phyloP scores from a whole-genome alignment of 2,329 filamentous ascomycete genomes.

The Tolypocladium amazonense region DNA sequence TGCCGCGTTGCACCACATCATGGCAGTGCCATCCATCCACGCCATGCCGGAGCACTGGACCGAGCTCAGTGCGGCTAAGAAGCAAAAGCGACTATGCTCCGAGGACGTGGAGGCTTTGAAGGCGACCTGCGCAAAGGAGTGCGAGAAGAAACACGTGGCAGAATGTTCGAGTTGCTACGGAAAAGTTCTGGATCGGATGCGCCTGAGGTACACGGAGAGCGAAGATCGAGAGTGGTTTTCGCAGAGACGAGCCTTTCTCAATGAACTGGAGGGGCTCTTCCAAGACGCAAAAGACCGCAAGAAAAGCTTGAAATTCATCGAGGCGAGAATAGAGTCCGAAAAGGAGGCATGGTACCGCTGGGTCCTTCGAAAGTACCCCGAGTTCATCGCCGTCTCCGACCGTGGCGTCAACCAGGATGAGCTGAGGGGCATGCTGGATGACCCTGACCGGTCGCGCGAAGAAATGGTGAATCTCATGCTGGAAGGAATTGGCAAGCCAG shows the following conservation, averaged over 20 bases:
- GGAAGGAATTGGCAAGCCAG: conserved; percentile 22
- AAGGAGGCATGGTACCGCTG: conserved; percentile 43
- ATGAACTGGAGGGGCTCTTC: conserved; percentile 38
- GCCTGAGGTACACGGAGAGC: conserved; percentile 22
- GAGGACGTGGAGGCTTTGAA: conserved; percentile 32
- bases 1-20: conserved; percentile 2
- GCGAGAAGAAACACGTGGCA: conserved; percentile 28
- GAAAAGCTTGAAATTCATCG: conserved; percentile 32
- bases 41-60: conserved; percentile 28
- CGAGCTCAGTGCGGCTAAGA: conserved; percentile 22
- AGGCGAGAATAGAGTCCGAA: conserved; percentile 38
- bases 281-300: conserved; percentile 33
- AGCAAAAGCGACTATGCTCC: conserved; percentile 23
- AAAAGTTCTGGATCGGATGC: conserved; percentile 34
- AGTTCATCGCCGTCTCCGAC: conserved; percentile 23
- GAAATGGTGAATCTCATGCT: conserved; percentile 26
- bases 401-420: conserved; percentile 18
- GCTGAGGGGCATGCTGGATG: conserved; percentile 23
- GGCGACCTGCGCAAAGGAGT: conserved; percentile 29
- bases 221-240: conserved; percentile 40
- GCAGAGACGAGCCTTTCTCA: conserved; percentile 34
- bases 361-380: conserved; percentile 26
- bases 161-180: conserved; percentile 39
- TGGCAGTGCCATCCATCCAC: conserved; percentile 13
- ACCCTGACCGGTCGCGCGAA: conserved; percentile 24